Base-by-base conservation (phyloP, 768 basidiomycete genomes). In the Kwoniella mangroviensis region DNA sequence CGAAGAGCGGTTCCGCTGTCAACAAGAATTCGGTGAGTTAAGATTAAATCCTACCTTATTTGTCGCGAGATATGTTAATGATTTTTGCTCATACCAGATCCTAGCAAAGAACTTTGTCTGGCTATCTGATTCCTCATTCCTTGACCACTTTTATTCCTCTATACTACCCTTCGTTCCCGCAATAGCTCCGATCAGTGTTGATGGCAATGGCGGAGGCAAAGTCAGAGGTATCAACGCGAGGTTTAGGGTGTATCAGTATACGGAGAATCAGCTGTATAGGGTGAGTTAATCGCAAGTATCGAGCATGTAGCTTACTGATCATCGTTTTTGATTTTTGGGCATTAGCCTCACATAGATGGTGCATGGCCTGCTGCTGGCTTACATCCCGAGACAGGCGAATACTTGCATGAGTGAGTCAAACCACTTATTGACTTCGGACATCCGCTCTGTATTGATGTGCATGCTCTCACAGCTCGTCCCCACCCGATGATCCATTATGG, bases 61-160 rank as follows among this genome's bases (percentile, higher is more conserved):
- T 28, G 26, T 2, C 2, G 26, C 26, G 26, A 28, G 26, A 28
- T 28, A 28, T 28, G 26, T 4, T 28, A 28, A 28, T 28, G 26
- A 28, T 28, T 4, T 28, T 28, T 28, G 26, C 26, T 28, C 15
- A 17, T 53, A 19, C 13, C 67, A 77, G 76, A 80, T 80, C 21
- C 83, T 86, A 0, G 86, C 86, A 0, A 85, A 86, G 70, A 87
- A 87, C 76, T 80, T 88, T 60, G 85, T 87, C 67, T 88, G 87
- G 87, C 83, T 88, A 19, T 86, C 87, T 0, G 87, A 88, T 74
- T 65, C 76, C 7, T 69, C 70, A 17, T 87, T 88, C 75, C 79
- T 86, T 42, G 72, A 76, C 0, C 82, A 82, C 22, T 79, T 88
- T 62, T 87, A 85, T 70, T 66, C 75, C 28, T 80, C 86, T n/a